Evolutionary conservation across 768 basidiomycete genomes (phyloP), one percentile per base, ranked within the genome.

Genomic region (Rhizopogon sp.): DNA sequence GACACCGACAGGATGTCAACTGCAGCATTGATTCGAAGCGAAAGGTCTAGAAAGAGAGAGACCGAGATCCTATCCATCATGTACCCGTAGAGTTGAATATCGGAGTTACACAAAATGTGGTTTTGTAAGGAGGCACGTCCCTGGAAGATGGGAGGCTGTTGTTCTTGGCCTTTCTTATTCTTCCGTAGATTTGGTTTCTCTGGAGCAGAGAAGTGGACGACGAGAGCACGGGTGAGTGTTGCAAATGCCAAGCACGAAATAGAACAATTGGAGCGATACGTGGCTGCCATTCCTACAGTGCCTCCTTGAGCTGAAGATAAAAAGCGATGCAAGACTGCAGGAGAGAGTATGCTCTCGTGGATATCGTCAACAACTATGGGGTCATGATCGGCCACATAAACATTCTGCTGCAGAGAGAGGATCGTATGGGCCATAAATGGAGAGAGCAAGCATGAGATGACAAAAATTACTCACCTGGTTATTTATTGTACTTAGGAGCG

Each of bases 21-120:
- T 1, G 65, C 79, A 11, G 53, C 53, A 11, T 47, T 52, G 13
- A 79, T 69, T 9, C 61, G 64, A 9, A 78, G 50, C 0, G 62
- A 67, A 5, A 72, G 44, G 54, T 83, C 81, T 7, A 63, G 44
- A 60, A 67, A 70, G 14, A 84, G 58, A 2, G 77, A 65, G 4
- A 70, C 56, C 0, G 73, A 69, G 1, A 82, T 59, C 39, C 66
- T 69, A 57, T 81, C 81, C 79, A 81, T 78, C 33, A 65, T 63
- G 43, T 83, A 78, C 0, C 74, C 72, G 44, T 70, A 64, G 56
- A 77, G 80, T 14, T 53, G 59, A 22, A 66, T 52, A 2, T 56
- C 31, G 0, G 61, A 16, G 35, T 71, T 54, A 43, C 66, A 60
- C 3, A 81, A 58, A 43, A 81, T 64, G 6, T 44, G 43, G 6